Evolutionary conservation across 352 stramenopile species (phyloP).

Genomic region (Phytophthora foliorum): DNA sequence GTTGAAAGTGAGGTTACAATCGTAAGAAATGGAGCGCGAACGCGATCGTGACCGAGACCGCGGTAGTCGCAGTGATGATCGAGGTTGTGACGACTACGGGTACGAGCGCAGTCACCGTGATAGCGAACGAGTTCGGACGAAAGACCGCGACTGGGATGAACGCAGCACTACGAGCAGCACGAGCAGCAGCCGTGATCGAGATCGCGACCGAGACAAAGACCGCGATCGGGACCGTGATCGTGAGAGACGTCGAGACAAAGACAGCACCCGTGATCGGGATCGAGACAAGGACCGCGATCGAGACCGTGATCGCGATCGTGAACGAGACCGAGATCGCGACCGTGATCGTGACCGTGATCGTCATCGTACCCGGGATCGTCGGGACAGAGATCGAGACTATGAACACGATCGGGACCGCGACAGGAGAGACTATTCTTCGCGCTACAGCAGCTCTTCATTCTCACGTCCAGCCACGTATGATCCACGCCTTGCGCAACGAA

Average conservation of each 20-base stretch:
- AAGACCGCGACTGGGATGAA: slow-evolving; percentile 42
- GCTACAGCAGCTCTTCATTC: slow-evolving; percentile 62
- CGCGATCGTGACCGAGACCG: slow-evolving; percentile 44
- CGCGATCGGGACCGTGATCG: slow-evolving; percentile 42
- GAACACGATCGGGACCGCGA: slow-evolving; percentile 45
- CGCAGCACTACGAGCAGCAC: slow-evolving; percentile 39
- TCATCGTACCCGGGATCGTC: slow-evolving; percentile 35
- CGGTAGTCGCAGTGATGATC: slow-evolving; percentile 28
- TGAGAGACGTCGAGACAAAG: slow-evolving; percentile 20
- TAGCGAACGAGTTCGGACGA: slow-evolving; percentile 32
- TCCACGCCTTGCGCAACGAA: slow-evolving; percentile 70
- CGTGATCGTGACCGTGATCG: slow-evolving; percentile 42
- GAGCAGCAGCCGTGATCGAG: slow-evolving; percentile 39
- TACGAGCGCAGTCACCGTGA: slow-evolving; percentile 36
- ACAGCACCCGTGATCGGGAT: slow-evolving; percentile 25
- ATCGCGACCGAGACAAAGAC: slow-evolving; percentile 38
- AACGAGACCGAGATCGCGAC: slow-evolving; percentile 48
- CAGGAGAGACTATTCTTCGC: slow-evolving; percentile 35
- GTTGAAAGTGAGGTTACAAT: slow-evolving; percentile 9
- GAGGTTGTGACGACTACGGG: slow-evolving; percentile 25
- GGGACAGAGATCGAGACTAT: slow-evolving; percentile 47
- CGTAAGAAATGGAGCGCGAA: slow-evolving; percentile 44
- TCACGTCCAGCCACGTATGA: slow-evolving; percentile 89
- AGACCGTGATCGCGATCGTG: slow-evolving; percentile 19
- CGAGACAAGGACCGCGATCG: slow-evolving; percentile 24